phyloP scores from a whole-genome alignment of 2,329 filamentous ascomycete species.

The Botrytis porri region DNA sequence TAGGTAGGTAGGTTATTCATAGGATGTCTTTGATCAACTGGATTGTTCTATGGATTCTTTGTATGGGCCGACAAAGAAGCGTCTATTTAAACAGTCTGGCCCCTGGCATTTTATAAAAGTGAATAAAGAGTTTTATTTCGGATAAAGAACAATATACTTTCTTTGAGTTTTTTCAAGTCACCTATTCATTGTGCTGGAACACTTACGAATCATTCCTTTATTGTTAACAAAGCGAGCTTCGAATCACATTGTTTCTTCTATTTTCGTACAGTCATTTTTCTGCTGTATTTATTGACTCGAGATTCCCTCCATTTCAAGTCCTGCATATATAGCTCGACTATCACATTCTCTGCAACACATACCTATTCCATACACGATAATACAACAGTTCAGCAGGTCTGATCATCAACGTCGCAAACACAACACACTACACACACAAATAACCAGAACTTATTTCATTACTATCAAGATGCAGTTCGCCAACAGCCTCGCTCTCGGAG shows the following conservation, averaged over 20 bases:
- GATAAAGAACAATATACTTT: not conserved
- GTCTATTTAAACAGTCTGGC: not conserved
- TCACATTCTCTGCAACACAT: not conserved
- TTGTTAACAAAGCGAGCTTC: not conserved
- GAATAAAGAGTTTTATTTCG: not conserved
- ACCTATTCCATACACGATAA: not conserved
- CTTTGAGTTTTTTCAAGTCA: not conserved
- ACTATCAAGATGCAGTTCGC: slow-evolving; percentile 12
- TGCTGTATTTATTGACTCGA: not conserved
- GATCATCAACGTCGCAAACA: not conserved
- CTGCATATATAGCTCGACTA: not conserved
- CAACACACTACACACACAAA: not conserved
- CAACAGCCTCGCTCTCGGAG: not conserved
- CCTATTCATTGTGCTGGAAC: not conserved
- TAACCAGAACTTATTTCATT: not conserved
- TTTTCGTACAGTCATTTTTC: not conserved
- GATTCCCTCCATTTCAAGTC: not conserved
- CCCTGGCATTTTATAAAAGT: not conserved
- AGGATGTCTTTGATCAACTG: not conserved
- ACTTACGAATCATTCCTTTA: not conserved
- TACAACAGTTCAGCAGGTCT: slow-evolving; percentile 15
- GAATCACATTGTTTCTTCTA: not conserved
- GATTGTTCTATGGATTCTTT: not conserved
- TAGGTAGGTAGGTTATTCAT: not conserved
- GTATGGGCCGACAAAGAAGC: not conserved